Evolutionary conservation across 768 basidiomycete species (phyloP).

Genomic region (Dendrothele bispora): DNA sequence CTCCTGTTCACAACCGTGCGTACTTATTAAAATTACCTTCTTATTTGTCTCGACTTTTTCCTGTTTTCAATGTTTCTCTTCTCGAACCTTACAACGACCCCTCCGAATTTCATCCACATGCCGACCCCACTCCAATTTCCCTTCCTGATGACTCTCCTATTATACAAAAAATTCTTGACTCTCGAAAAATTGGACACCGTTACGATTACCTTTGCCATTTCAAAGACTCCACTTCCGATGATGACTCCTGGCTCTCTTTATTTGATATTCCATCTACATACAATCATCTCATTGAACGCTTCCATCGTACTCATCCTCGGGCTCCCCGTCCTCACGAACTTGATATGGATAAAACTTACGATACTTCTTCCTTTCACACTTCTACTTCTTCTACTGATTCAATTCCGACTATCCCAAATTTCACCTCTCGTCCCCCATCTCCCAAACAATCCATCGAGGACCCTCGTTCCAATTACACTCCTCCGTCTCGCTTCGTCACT

Average conservation of each 20-base stretch:
- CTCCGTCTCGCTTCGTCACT: constrained; percentile 10
- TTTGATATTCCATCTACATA: constrained; percentile 1
- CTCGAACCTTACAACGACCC: constrained; percentile 9
- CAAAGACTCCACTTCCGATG: constrained; percentile 6
- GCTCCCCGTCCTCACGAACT: not conserved
- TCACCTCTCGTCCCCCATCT: too few relatives aligned
- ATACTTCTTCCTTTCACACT: not conserved
- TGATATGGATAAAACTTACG: constrained; percentile 2
- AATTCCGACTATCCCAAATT: not conserved
- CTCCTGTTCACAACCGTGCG: constrained; percentile 5
- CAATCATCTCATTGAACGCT: constrained; percentile 5
- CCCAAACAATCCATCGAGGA: not conserved
- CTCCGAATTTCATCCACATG: constrained; percentile 1
- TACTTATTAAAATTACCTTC: constrained; percentile 18
- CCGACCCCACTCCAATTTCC: constrained; percentile 1
- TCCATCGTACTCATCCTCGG: constrained; percentile 2
- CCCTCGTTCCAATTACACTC: constrained; percentile 5
- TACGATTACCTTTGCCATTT: constrained; percentile 35
- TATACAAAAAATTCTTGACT: constrained; percentile 8
- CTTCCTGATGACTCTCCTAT: constrained; percentile 11
- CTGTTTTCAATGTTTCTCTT: constrained; percentile 27
- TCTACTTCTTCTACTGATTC: not conserved
- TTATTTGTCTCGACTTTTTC: constrained; percentile 20
- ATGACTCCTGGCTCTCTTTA: constrained; percentile 9
- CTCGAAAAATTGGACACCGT: constrained; percentile 13